phyloP scores from a whole-genome alignment of 2,329 filamentous ascomycete genomes.

The Pestalotiopsis sp. region DNA sequence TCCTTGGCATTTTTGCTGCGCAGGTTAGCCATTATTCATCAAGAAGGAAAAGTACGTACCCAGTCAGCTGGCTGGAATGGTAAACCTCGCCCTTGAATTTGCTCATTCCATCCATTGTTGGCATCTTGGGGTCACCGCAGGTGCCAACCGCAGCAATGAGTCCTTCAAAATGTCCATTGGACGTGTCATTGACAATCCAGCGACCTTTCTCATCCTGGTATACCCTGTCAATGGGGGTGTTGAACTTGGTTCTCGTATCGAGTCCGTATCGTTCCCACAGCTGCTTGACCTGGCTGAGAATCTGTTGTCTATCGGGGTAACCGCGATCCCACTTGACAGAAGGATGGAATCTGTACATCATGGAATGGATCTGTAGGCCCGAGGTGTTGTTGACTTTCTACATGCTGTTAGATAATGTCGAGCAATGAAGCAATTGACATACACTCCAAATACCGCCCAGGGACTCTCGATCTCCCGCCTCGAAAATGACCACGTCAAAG shows the following conservation, averaged over 20 bases:
- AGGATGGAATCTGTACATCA: slow-evolving; percentile 89
- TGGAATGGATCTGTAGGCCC: slow-evolving; percentile 78
- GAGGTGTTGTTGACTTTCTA: slow-evolving; percentile 82
- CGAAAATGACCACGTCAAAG: slow-evolving; percentile 80
- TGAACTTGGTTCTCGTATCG: slow-evolving; percentile 71
- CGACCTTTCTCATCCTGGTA: slow-evolving; percentile 69
- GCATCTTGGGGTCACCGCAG: slow-evolving; percentile 78
- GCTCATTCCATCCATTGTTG: slow-evolving; percentile 69
- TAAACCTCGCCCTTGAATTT: slow-evolving; percentile 72
- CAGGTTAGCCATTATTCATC: slow-evolving; percentile 22
- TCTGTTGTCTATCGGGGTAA: slow-evolving; percentile 79
- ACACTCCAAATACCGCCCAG: slow-evolving; percentile 83
- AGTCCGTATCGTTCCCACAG: slow-evolving; percentile 78
- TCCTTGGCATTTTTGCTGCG: slow-evolving; percentile 66
- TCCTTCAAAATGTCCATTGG: slow-evolving; percentile 75
- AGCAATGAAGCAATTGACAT: slow-evolving; percentile 28
- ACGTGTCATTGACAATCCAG: slow-evolving; percentile 77
- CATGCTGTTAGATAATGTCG: slow-evolving; percentile 1
- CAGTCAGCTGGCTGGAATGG: slow-evolving; percentile 77
- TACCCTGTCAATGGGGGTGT: slow-evolving; percentile 68
- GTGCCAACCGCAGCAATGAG: slow-evolving; percentile 79
- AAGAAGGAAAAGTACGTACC: slow-evolving; percentile 32
- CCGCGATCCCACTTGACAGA: slow-evolving; percentile 73
- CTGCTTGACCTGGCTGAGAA: slow-evolving; percentile 69
- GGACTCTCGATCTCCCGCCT: slow-evolving; percentile 65